phyloP scores from a whole-genome alignment of 129 eudicot genomes.

The Rutidosis leptorrhynchoides region DNA sequence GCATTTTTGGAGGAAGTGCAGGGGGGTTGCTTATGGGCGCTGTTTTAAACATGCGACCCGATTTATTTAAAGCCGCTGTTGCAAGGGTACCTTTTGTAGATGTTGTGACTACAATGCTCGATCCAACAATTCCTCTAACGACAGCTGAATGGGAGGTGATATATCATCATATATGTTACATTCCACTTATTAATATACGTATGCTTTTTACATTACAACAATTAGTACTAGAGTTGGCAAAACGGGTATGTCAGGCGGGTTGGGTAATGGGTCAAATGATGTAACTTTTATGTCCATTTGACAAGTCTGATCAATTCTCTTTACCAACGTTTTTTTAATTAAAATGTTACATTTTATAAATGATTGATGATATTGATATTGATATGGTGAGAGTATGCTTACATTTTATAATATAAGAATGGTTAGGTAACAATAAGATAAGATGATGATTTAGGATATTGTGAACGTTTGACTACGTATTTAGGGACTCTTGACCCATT shows the following conservation, averaged over 20 bases:
- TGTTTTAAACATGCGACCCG: conserved; percentile 88
- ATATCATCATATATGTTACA: conserved; percentile 36
- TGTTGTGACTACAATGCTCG: conserved; percentile 95
- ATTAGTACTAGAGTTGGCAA: too few species aligned
- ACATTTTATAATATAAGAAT: too few species aligned
- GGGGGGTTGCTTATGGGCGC: conserved; percentile 96
- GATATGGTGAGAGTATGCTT: too few species aligned
- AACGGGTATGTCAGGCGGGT: not conserved
- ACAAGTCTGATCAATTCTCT: not conserved
- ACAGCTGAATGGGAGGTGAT: conserved; percentile 96
- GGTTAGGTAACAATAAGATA: too few species aligned
- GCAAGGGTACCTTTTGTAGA: conserved; percentile 97
- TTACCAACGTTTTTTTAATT: not conserved
- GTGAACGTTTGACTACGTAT: too few species aligned
- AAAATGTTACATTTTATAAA: too few species aligned
- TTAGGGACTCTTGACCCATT: too few species aligned
- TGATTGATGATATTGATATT: too few species aligned
- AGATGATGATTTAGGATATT: too few species aligned
- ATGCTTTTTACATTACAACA: too few species aligned
- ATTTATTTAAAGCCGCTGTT: conserved; percentile 87
- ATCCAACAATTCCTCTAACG: conserved; percentile 93
- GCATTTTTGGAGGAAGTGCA: conserved; percentile 95
- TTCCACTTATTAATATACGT: not conserved
- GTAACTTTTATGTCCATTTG: not conserved
- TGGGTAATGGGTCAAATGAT: not conserved